Evolutionary conservation across 2,329 filamentous ascomycete species (phyloP), one percentile per base, ranked within the genome.

Genomic region (Juglanconis juglandina): DNA sequence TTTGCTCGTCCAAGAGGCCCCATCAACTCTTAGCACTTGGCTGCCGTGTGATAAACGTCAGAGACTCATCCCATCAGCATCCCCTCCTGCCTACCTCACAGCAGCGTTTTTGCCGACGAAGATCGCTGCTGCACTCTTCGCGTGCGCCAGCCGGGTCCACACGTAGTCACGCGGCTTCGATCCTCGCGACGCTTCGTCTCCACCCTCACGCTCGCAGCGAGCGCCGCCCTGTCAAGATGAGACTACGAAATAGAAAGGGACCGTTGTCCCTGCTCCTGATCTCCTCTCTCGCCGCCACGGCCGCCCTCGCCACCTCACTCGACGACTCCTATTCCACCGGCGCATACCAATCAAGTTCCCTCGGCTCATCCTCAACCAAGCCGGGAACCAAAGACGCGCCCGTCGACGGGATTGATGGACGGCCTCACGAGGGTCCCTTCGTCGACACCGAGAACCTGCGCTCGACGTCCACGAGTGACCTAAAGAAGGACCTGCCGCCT

Each of bases 391-490:
- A 92, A 72, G 88, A 95, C 77, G 91, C 90, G 59, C 94, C 94
- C 0, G 88, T 97, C 24, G 95, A 98, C 72, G 93, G 93, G 50
- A 89, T 90, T 68, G 95, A 98, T 76, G 95, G 95, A 52, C 95
- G 93, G 77, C 95, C 95, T 51, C 94, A 97, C 71, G 86, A 88
- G 24, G 95, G 95, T 1, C 95, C 95, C 5, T 88, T 86, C 70
- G 87, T 93, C 60, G 86, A 87, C 63, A 83, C 80, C 14, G 78
- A 82, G 61, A 65, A 67, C 63, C 55, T 66, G 53, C 74, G 74
- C 53, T 73, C 76, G 54, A 65, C 68, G 24, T 64, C 65, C 33
- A 65, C 70, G 30, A 68, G 71, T 53, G 73, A 75, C 3, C 67
- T 69, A 34, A 68, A 75, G 52, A 71, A 73, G 56, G 72, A 76